These are phyloP conservation scores for Massariosphaeria phaeospora DNA, from an alignment of 495 filamentous ascomycete genomes.

Conservation along the genomic window DNA sequence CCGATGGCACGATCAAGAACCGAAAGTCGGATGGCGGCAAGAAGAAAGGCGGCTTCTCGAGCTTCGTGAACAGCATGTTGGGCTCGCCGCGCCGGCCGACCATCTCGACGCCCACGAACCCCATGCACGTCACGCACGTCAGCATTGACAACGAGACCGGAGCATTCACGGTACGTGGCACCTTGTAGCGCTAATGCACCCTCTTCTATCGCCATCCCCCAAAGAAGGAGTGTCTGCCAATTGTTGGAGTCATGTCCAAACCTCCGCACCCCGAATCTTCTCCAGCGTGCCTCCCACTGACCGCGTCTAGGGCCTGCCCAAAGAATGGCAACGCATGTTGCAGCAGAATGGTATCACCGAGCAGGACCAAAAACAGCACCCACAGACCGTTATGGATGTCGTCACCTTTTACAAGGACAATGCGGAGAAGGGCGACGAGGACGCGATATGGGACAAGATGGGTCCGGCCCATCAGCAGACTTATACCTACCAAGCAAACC, in stretches of 20 bases:
- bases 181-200: slow-evolving; percentile 6
- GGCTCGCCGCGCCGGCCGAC: slow-evolving; percentile 85
- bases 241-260: not conserved
- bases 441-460: slow-evolving; percentile 93
- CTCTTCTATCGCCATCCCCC: not conserved
- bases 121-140: slow-evolving; percentile 95
- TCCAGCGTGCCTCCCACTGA: slow-evolving; percentile 2
- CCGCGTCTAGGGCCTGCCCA: slow-evolving; percentile 69
- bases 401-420: slow-evolving; percentile 96
- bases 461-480: slow-evolving; percentile 61
- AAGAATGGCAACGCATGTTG: slow-evolving; percentile 94
- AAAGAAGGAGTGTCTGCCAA: not conserved
- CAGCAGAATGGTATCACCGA: slow-evolving; percentile 95
- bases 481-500: slow-evolving; percentile 45
- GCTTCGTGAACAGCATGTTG: slow-evolving; percentile 87
- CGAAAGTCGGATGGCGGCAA: slow-evolving; percentile 49
- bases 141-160: slow-evolving; percentile 96
- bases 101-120: slow-evolving; percentile 94
- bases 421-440: slow-evolving; percentile 69
- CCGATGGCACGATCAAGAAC: slow-evolving; percentile 46
- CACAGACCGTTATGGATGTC: slow-evolving; percentile 89
- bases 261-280: not conserved
- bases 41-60: slow-evolving; percentile 93
- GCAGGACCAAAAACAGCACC: slow-evolving; percentile 91
- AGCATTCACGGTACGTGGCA: slow-evolving; percentile 80